A percentile compares a stretch with the other conserved stretches of the same genome.
phyloP scores from a whole-genome alignment of 495 filamentous ascomycete genomes.

The Xylaria nigripes region DNA sequence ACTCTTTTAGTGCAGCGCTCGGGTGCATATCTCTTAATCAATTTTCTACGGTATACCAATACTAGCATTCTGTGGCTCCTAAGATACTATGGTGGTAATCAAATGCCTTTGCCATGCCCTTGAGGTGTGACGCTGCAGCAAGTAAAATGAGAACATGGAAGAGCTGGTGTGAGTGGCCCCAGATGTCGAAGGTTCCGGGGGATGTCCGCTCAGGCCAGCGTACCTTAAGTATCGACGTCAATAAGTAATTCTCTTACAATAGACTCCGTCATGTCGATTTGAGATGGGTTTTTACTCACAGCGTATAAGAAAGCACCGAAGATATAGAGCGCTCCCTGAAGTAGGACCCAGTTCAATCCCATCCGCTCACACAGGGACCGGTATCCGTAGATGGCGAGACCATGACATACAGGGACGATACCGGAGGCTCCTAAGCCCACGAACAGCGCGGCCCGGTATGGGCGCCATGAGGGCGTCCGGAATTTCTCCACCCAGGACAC shows the following conservation, averaged over 20 bases:
- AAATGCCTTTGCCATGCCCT: conserved; percentile 50
- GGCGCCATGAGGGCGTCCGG: conserved; percentile 52
- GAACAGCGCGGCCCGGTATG: conserved; percentile 83
- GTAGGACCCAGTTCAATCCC: conserved; percentile 68
- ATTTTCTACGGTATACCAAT: not conserved
- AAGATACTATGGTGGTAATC: conserved; percentile 39
- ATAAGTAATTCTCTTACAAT: not conserved
- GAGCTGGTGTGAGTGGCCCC: conserved; percentile 71
- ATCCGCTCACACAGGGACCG: conserved; percentile 52
- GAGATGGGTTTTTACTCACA: conserved; percentile 12
- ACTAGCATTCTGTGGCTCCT: conserved; percentile 25
- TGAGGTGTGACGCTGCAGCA: conserved; percentile 57
- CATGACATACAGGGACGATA: conserved; percentile 67
- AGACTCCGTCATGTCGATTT: not conserved
- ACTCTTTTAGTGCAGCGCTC: too few species aligned
- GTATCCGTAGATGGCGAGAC: conserved; percentile 49
- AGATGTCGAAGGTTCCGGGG: conserved; percentile 64
- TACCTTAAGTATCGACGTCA: conserved; percentile 24
- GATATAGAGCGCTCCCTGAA: conserved; percentile 78
- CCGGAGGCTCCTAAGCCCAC: conserved; percentile 80
- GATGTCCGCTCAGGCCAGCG: conserved; percentile 54
- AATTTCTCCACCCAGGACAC: conserved; percentile 75
- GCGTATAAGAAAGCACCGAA: conserved; percentile 61
- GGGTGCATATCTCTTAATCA: not conserved
- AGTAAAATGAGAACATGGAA: conserved; percentile 67